These are phyloP conservation scores for Rhododendron mucronatum DNA, from an alignment of 148 eudicot genomes.

Conservation along the genomic window DNA sequence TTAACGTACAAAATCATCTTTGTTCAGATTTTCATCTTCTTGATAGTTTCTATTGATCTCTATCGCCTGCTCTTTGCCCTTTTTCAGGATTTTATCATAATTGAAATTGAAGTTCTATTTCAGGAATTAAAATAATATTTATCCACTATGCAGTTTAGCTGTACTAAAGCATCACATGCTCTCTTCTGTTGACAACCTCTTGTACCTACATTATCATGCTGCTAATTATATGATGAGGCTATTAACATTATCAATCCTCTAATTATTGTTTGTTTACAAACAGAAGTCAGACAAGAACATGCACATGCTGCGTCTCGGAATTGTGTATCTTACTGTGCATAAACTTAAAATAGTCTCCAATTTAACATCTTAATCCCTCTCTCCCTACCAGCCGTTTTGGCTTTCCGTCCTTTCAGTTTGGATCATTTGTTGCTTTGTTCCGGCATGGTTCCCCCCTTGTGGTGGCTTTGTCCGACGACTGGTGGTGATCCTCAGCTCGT, in stretches of 20 bases:
- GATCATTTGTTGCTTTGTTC: too few species aligned
- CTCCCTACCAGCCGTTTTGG: too few species aligned
- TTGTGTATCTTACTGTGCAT: background rate
- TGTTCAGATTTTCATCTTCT: background rate
- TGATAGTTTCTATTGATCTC: background rate
- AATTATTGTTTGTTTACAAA: background rate
- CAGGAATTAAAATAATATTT: background rate
- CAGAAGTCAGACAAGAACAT: background rate
- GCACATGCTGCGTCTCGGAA: background rate
- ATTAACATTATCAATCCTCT: background rate
- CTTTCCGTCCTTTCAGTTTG: too few species aligned
- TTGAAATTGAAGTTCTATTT: background rate
- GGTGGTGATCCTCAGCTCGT: too few species aligned
- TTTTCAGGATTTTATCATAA: background rate
- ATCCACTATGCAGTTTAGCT: background rate
- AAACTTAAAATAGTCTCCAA: background rate
- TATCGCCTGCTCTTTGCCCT: background rate
- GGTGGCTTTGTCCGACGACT: too few species aligned
- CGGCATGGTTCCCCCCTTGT: too few species aligned
- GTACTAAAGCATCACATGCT: background rate
- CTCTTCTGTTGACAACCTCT: background rate
- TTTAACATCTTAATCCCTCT: too few species aligned
- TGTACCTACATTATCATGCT: background rate
- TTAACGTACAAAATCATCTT: background rate
- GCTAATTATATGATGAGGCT: background rate